phyloP scores from a whole-genome alignment of 1,284 basidiomycete species.

The Erythrobasidium hasegawianum region DNA sequence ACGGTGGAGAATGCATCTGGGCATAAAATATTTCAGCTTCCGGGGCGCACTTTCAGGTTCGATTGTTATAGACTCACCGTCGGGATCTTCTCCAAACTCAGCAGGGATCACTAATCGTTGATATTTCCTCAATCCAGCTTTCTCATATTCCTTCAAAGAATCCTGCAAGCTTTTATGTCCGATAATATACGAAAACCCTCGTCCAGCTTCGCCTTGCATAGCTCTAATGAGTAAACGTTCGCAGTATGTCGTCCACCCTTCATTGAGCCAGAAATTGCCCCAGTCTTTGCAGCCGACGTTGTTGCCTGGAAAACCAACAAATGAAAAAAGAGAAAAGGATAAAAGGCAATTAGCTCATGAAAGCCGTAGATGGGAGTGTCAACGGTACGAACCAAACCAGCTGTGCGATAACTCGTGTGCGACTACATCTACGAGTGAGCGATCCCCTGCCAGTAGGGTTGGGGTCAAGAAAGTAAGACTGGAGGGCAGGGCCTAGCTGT shows the following conservation, averaged over 20 bases:
- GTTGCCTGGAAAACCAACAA: constrained; percentile 53
- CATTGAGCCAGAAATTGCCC: constrained; percentile 82
- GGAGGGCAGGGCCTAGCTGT: too few species aligned
- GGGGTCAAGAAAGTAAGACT: constrained; percentile 72
- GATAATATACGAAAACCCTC: constrained; percentile 75
- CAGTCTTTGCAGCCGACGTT: constrained; percentile 55
- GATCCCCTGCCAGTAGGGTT: constrained; percentile 59
- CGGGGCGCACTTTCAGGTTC: neutral
- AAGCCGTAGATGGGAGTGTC: too few species aligned
- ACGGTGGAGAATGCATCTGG: constrained; percentile 11
- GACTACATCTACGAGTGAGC: constrained; percentile 78
- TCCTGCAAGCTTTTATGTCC: constrained; percentile 70
- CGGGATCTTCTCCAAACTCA: constrained; percentile 66
- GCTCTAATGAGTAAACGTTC: constrained; percentile 76
- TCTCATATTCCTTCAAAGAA: constrained; percentile 62
- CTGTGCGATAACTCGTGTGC: constrained; percentile 63
- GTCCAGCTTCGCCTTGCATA: constrained; percentile 71
- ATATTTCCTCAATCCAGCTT: constrained; percentile 49
- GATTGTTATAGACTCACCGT: constrained; percentile 39
- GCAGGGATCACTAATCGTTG: constrained; percentile 84
- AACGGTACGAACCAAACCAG: too few species aligned
- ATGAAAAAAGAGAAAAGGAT: too few species aligned
- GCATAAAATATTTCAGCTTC: neutral
- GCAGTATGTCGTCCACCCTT: constrained; percentile 86
- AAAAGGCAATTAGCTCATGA: too few species aligned